Conservation (phyloP, 768 basidiomycete species). For the Trametes meyenii region DNA sequence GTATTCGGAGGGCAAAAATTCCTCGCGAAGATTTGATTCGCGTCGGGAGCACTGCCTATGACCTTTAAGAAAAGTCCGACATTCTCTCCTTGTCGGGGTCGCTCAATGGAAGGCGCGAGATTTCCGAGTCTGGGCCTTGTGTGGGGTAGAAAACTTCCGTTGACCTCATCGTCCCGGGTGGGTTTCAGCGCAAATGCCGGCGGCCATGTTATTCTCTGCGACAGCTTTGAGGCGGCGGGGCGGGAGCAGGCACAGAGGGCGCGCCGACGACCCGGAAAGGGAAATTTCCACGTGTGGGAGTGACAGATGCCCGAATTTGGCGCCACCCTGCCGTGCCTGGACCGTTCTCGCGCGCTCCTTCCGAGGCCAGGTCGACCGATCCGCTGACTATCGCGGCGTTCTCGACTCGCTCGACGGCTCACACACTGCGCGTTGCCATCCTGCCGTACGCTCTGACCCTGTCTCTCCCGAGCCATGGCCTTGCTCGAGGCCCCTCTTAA, state of each 20-base stretch:
- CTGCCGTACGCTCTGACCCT: conserved; percentile 23
- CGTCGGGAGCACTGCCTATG: too few species aligned
- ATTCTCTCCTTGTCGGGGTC: too few species aligned
- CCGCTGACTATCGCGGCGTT: conserved; percentile 11
- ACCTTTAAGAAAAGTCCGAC: too few species aligned
- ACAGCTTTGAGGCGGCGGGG: background rate
- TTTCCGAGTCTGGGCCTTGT: too few species aligned
- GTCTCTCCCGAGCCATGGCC: conserved; percentile 15
- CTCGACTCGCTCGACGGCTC: conserved; percentile 20
- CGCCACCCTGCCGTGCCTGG: conserved; percentile 14
- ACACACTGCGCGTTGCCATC: conserved; percentile 17
- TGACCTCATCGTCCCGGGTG: background rate
- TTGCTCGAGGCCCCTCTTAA: conserved; percentile 20
- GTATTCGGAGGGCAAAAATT: too few species aligned
- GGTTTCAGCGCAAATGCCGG: too few species aligned
- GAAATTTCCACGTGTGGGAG: conserved; percentile 7
- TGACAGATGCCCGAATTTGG: conserved; percentile 8
- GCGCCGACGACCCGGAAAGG: background rate
- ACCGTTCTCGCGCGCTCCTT: conserved; percentile 23
- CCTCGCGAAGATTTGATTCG: too few species aligned
- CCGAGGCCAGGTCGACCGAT: conserved; percentile 20
- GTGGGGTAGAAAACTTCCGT: too few species aligned
- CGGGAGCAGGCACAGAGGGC: conserved; percentile 9
- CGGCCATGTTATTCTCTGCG: background rate
- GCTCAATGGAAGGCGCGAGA: too few species aligned